Evolutionary conservation across 306 rosid species (phyloP), one percentile per base, ranked within the genome.

Genomic region (Heteromeles arbutifolia): DNA sequence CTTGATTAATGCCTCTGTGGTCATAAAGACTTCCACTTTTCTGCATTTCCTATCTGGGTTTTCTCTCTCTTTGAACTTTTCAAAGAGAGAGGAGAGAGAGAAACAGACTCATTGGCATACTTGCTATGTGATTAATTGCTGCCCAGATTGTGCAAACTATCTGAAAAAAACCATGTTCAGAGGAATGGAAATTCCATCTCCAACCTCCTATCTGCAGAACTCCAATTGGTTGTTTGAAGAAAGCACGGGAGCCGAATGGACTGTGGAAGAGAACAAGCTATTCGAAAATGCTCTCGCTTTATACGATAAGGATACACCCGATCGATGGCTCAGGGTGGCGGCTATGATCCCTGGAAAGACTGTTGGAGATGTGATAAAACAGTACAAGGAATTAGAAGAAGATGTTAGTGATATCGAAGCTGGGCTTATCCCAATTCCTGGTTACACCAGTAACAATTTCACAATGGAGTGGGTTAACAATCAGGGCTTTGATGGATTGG

Each of bases 351-450:
- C 98, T 0, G 93, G 96, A 5, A 93, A 93, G 74, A 89, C 98
- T 29, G 87, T 90, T 0, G 93, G 92, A n/a, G 98, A 93, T 85
- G 98, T 93, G 76, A 83, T 87, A 43, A 88, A 88, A 69, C 98
- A 93, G 83, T 93, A 91, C 84, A 86, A 75, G 75, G 91, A 91
- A 69, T 81, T 93, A 77, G 97, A 88, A 78, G 98, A 91, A 70
- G 98, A 93, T 81, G 91, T 93, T 3, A 71, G 86, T 79, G 97
- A 89, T 69, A 93, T 93, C 41, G 98, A 93, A 81, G 97, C 98
- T 0, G 98, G 98, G 25, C 67, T 91, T 74, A 75, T 88, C 72
- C 98, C 97, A 17, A 84, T 85, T 77, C 90, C 92, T 69, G 93
- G 89, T 17, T 89, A 91, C 74, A 63, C 75, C 8, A 52, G 79